These are phyloP conservation scores for Yarrowia galli DNA, from an alignment of 1,139 yeast species.

Conservation along the genomic window DNA sequence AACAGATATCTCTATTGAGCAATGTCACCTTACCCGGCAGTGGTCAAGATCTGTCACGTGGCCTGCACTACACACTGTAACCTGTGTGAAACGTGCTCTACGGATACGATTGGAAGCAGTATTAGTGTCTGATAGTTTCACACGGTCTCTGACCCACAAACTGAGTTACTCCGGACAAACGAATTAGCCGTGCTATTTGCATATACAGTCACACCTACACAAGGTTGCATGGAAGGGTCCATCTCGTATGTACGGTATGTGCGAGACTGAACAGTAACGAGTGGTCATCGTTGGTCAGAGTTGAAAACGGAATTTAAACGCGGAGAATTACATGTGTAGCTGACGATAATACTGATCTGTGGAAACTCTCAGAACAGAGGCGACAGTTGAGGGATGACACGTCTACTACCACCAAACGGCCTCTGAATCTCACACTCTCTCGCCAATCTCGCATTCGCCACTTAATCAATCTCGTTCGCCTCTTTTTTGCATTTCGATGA, in stretches of 20 bases:
- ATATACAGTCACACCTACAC: background rate
- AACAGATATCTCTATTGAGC: background rate
- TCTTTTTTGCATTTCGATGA: constrained; percentile 5
- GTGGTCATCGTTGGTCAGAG: background rate
- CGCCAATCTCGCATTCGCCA: background rate
- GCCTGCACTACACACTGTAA: background rate
- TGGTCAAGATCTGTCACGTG: constrained; percentile 4
- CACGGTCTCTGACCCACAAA: no score
- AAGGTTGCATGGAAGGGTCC: constrained; percentile 1
- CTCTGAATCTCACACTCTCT: background rate
- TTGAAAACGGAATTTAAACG: background rate
- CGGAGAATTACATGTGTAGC: no score
- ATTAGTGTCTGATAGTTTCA: no score
- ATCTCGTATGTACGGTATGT: background rate
- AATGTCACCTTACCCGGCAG: constrained; percentile 8
- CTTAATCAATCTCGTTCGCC: background rate
- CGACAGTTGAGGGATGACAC: no score
- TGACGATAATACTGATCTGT: no score
- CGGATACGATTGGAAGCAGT: no score
- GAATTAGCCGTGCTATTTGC: no score
- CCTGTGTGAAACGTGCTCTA: no score
- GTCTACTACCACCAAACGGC: no score
- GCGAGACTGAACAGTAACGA: background rate
- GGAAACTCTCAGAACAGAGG: no score
- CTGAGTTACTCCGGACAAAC: background rate